phyloP scores from a whole-genome alignment of 2,329 filamentous ascomycete species.

The Monilinia laxa region DNA sequence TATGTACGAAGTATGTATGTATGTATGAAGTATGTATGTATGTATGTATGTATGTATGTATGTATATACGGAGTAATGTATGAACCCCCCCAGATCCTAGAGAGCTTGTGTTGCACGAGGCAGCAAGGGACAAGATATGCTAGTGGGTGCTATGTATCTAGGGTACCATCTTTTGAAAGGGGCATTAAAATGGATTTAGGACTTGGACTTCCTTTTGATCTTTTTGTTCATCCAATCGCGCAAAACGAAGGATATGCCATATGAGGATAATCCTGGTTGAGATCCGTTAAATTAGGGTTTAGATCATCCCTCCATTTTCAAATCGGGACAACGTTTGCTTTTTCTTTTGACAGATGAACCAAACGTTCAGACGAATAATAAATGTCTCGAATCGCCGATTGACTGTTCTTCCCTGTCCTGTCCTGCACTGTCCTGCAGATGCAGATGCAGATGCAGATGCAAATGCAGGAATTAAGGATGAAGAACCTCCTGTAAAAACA shows the following conservation, averaged over 20 bases:
- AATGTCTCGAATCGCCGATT: background rate
- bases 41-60: no score
- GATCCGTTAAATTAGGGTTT: background rate
- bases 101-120: slow-evolving; percentile 12
- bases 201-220: slow-evolving; percentile 19
- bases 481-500: background rate
- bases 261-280: slow-evolving; percentile 10
- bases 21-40: no score
- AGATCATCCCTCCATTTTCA: slow-evolving; percentile 1
- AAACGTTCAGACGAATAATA: slow-evolving; percentile 6
- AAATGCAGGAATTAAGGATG: background rate
- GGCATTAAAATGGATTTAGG: background rate
- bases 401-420: background rate
- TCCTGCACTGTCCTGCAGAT: no score
- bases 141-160: background rate
- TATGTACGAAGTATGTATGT: no score
- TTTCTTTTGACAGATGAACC: background rate
- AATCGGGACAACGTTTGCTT: background rate
- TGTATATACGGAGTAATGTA: background rate
- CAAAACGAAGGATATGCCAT: background rate
- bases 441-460: no score
- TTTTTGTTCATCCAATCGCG: slow-evolving; percentile 7
- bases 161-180: slow-evolving; percentile 16
- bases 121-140: slow-evolving; percentile 8
- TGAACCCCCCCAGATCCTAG: slow-evolving; percentile 2